Evolutionary conservation across 768 basidiomycete species (phyloP).

Genomic region (Podaxis rugospora): DNA sequence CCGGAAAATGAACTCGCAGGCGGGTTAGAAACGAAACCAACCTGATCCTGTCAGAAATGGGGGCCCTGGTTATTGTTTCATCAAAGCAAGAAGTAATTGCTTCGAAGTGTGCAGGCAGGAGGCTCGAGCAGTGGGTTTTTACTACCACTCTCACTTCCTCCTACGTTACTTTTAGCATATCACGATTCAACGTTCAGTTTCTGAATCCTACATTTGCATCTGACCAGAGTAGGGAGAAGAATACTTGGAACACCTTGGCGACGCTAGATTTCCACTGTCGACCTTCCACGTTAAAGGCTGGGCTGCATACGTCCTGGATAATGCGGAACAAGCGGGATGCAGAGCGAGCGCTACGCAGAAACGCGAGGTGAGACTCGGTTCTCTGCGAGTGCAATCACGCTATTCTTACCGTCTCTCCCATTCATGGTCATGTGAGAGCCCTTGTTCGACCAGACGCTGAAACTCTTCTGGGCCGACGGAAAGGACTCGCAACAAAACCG

Average conservation of each 20-base stretch:
- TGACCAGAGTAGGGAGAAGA: constrained; percentile 59
- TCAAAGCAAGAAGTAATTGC: constrained; percentile 67
- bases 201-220: constrained; percentile 48
- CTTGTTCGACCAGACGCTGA: constrained; percentile 39
- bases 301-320: constrained; percentile 60
- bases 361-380: not conserved
- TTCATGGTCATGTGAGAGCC: constrained; percentile 28
- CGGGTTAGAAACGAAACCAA: constrained; percentile 63
- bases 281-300: constrained; percentile 56
- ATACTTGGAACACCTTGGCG: constrained; percentile 51
- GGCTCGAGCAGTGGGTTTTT: constrained; percentile 51
- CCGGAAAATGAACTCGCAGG: constrained; percentile 62
- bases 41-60: constrained; percentile 51
- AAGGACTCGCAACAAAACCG: constrained; percentile 53
- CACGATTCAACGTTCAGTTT: not conserved
- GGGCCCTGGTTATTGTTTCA: constrained; percentile 51
- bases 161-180: constrained; percentile 29
- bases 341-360: constrained; percentile 19
- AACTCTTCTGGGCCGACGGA: constrained; percentile 65
- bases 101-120: constrained; percentile 63
- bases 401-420: constrained; percentile 51
- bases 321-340: constrained; percentile 59
- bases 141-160: constrained; percentile 64
- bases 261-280: constrained; percentile 67
- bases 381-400: not conserved